Percentiles rank a stretch among this genome's conserved stretches.
Evolutionary conservation across 441 rosid species (phyloP).

Genomic region (Syzygium syzygioides): DNA sequence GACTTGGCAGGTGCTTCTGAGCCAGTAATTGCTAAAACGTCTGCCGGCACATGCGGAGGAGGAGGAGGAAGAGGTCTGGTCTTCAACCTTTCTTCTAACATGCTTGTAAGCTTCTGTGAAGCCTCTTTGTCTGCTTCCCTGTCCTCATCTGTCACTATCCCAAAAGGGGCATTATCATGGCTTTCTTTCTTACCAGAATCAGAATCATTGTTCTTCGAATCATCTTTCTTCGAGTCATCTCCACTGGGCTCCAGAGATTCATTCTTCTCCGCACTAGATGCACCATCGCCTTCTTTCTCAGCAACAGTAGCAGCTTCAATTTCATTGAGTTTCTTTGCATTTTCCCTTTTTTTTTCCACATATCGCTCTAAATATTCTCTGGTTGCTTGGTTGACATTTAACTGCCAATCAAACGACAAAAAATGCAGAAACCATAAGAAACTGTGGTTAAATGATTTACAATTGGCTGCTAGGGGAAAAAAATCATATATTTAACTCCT

Average conservation of each 20-base stretch:
- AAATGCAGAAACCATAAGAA: not conserved
- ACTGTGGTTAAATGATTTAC: not conserved
- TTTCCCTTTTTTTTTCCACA: constrained; percentile 77
- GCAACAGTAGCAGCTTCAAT: constrained; percentile 28
- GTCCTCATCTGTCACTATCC: constrained; percentile 78
- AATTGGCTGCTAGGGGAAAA: not conserved
- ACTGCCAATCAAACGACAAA: constrained; percentile 32
- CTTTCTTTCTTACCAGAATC: constrained; percentile 45
- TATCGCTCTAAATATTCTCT: constrained; percentile 73
- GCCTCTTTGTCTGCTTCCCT: constrained; percentile 73
- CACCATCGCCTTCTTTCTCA: constrained; percentile 40
- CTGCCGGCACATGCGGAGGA: constrained; percentile 48
- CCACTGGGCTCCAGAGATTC: constrained; percentile 25
- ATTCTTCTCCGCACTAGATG: constrained; percentile 31
- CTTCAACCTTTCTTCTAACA: constrained; percentile 85
- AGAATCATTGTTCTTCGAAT: not conserved
- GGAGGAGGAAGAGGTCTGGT: constrained; percentile 86
- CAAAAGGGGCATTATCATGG: constrained; percentile 56
- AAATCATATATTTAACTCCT: not conserved
- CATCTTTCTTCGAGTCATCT: constrained; percentile 25
- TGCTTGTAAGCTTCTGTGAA: constrained; percentile 54
- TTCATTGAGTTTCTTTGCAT: constrained; percentile 55
- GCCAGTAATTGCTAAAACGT: constrained; percentile 38
- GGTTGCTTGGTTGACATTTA: constrained; percentile 91
- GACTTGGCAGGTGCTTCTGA: constrained; percentile 53